Evolutionary conservation across 768 basidiomycete genomes (phyloP), one percentile per base, ranked within the genome.

Genomic region (Leccinum pellstonianum): DNA sequence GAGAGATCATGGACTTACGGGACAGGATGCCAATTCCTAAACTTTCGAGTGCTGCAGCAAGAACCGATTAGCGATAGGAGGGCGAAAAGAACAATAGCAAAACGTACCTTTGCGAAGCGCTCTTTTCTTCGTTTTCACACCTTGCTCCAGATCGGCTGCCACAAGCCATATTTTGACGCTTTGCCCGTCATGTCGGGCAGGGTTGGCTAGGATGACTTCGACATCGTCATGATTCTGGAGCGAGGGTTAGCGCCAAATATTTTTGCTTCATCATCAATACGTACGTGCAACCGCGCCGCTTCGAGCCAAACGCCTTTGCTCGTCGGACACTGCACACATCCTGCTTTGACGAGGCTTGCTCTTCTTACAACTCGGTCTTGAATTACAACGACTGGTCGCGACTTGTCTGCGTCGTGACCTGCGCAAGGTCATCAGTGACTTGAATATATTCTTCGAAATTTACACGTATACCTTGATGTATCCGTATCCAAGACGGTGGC

Each of bases 231-330:
- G 90, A 57, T 88, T 93, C 94, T 95, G 56, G 11, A 35, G 31
- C 19, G 6, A 56, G 50, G 12, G 7, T 65, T n/a, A 59, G 19
- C 8, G 38, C 61, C 31, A 0, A 23, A 37, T 9, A 31, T 17
- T 27, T 15, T 33, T 33, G 25, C 4, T 3, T 25, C 21, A 17
- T 41, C 1, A 21, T 35, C 17, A 1, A 19, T 52, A 59, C 89
- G 64, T 68, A 95, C 93, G 74, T 99, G 96, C 49, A 99, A 75
- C 61, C 95, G 81, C 4, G 96, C 94, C 46, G 96, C 94, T 72
- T 96, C 95, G n/a, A 98, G 77, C 96, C 96, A 99, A 2, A 98
- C 89, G 66, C 98, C 96, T 70, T 99, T 95, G 66, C 87, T 95
- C 78, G 92, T 95, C 1, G 92, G 91, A 78, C 97, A 98, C 62